These are phyloP conservation scores for Trichosporon sp. DNA, from an alignment of 1,284 basidiomycete species.

Conservation along the genomic window DNA sequence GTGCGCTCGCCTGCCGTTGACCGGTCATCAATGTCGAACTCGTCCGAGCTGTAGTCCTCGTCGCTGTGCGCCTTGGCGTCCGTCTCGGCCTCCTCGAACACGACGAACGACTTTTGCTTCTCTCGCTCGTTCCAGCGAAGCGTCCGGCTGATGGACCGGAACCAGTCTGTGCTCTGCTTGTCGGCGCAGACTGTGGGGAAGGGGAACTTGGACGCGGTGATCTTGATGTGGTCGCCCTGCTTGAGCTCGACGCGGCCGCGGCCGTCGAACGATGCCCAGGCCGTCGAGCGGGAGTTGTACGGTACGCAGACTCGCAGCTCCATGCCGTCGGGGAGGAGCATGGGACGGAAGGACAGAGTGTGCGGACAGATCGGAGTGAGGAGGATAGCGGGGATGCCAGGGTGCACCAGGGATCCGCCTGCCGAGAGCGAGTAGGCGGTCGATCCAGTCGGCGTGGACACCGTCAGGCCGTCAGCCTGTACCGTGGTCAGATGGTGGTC, in stretches of 20 bases:
- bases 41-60: constrained; percentile 63
- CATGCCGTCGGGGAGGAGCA: constrained; percentile 98
- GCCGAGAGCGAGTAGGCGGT: constrained; percentile 99
- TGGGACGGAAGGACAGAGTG: constrained; percentile 95
- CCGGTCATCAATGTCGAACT: constrained; percentile 85
- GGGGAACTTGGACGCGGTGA: constrained; percentile 94
- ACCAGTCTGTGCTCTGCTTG: constrained; percentile 97
- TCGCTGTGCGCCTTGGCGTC: constrained; percentile 1
- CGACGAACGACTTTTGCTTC: constrained; percentile 92
- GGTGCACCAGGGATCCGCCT: constrained; percentile 94
- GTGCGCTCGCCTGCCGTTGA: constrained; percentile 28
- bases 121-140: constrained; percentile 97
- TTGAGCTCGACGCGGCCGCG: constrained; percentile 91
- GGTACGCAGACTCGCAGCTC: constrained; percentile 97
- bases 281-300: constrained; percentile 94
- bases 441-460: constrained; percentile 95
- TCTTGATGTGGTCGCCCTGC: constrained; percentile 99
- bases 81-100: constrained; percentile 72
- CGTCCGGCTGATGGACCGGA: constrained; percentile 91
- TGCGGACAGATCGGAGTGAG: constrained; percentile 99
- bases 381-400: constrained; percentile 91
- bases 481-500: constrained; percentile 99
- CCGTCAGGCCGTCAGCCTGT: constrained; percentile 92
- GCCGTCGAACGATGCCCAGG: constrained; percentile 98
- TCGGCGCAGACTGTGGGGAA: constrained; percentile 98